Conservation (phyloP, 306 rosid species). For the Vigna reflexopilosa region DNA sequence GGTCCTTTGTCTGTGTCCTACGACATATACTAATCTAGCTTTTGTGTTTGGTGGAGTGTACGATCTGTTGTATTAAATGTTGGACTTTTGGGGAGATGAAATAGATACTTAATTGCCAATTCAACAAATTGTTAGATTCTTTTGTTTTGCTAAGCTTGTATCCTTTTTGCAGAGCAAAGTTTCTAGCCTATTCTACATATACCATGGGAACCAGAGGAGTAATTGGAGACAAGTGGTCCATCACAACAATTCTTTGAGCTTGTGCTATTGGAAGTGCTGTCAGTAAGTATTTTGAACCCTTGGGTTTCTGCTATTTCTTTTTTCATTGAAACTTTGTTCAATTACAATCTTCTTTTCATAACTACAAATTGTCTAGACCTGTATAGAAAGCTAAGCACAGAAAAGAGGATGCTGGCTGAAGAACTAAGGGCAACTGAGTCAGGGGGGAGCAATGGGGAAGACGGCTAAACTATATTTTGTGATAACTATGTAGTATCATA, state of each 20-base stretch:
- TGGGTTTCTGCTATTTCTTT: not conserved
- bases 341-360: slow-evolving; percentile 6
- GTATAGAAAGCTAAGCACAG: too few species aligned
- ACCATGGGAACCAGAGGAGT: slow-evolving; percentile 58
- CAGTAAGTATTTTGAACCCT: slow-evolving; percentile 42
- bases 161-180: slow-evolving; percentile 20
- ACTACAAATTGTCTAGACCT: not conserved
- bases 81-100: too few species aligned
- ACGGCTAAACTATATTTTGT: too few species aligned
- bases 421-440: slow-evolving; percentile 39
- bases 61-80: too few species aligned
- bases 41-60: too few species aligned
- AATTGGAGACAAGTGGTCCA: slow-evolving; percentile 56
- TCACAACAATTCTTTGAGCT: slow-evolving; percentile 62
- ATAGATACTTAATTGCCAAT: not conserved
- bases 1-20: too few species aligned
- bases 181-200: too few species aligned
- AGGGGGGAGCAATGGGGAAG: too few species aligned
- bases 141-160: slow-evolving; percentile 25
- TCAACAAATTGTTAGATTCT: slow-evolving; percentile 13
- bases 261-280: slow-evolving; percentile 34
- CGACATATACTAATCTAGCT: too few species aligned
- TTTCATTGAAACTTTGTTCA: not conserved
- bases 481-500: too few species aligned
- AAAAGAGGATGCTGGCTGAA: slow-evolving; percentile 53